phyloP scores from a whole-genome alignment of 129 eudicot species.

The Dittrichia graveolens region DNA sequence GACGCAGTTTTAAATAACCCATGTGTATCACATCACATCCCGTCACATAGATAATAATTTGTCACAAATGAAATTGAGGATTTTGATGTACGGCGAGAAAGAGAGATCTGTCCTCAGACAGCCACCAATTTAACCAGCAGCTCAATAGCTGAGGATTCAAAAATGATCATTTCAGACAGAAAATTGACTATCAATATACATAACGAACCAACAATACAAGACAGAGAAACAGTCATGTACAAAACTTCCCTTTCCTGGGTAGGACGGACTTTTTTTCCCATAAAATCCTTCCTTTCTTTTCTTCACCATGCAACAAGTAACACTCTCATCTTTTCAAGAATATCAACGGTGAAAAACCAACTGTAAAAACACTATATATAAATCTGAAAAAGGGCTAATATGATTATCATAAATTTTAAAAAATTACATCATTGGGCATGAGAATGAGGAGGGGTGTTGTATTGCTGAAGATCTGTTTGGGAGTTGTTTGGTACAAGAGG shows the following conservation, averaged over 20 bases:
- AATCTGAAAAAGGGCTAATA: background rate
- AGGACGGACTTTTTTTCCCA: too few relatives aligned
- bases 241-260: slow-evolving; percentile 13
- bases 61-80: too few relatives aligned
- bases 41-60: too few relatives aligned
- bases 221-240: slow-evolving; percentile 27
- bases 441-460: slow-evolving; percentile 29
- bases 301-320: slow-evolving; percentile 24
- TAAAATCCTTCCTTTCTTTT: background rate
- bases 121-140: background rate
- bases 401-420: background rate
- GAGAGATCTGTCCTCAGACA: background rate
- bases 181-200: slow-evolving; percentile 23
- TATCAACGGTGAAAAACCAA: slow-evolving; percentile 28
- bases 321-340: slow-evolving; percentile 29
- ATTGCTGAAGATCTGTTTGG: slow-evolving; percentile 59
- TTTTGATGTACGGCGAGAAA: too few relatives aligned
- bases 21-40: too few relatives aligned
- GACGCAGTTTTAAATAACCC: too few relatives aligned
- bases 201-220: background rate
- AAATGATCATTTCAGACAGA: too few relatives aligned
- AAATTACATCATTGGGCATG: slow-evolving; percentile 35
- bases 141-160: too few relatives aligned
- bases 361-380: slow-evolving; percentile 14
- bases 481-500: slow-evolving; percentile 68